Conservation (phyloP, 208 protist species). For the Lotmaria passim region DNA sequence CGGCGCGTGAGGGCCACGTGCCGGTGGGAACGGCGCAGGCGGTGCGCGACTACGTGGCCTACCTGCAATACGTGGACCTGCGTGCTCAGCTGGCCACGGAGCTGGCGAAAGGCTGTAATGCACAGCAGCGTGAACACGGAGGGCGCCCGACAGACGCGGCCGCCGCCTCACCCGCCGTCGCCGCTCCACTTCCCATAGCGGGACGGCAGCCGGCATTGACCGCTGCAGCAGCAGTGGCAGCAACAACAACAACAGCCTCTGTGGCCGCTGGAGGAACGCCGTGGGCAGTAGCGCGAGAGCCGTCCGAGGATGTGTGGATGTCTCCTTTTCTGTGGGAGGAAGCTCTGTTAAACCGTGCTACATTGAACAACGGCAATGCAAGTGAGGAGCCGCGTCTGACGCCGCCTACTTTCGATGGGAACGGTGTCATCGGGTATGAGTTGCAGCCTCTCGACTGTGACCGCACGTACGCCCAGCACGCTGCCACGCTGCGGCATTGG, state of each 20-base stretch:
- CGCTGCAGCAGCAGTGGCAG: neutral
- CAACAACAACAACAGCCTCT: neutral
- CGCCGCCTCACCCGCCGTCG: no score
- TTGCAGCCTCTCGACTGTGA: conserved; percentile 31
- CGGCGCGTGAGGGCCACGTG: conserved; percentile 47
- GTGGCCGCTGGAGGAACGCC: neutral
- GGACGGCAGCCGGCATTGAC: neutral
- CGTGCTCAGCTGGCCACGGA: conserved; percentile 21
- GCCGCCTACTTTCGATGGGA: no score
- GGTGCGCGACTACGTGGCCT: conserved; percentile 47
- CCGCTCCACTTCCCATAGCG: neutral
- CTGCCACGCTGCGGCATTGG: conserved; percentile 9
- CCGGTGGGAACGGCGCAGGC: conserved; percentile 41
- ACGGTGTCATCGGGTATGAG: neutral
- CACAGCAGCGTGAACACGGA: no score
- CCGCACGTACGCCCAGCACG: conserved; percentile 21
- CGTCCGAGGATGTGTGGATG: neutral
- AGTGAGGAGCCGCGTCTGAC: no score
- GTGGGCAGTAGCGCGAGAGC: neutral
- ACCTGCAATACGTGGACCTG: conserved; percentile 39
- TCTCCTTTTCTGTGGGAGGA: conserved; percentile 18
- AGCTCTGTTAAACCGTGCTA: neutral
- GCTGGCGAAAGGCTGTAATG: conserved; percentile 1
- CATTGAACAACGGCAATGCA: neutral
- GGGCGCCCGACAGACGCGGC: no score